Conservation (phyloP, 2,329 filamentous ascomycete genomes). For the Metarhizium brunneum region DNA sequence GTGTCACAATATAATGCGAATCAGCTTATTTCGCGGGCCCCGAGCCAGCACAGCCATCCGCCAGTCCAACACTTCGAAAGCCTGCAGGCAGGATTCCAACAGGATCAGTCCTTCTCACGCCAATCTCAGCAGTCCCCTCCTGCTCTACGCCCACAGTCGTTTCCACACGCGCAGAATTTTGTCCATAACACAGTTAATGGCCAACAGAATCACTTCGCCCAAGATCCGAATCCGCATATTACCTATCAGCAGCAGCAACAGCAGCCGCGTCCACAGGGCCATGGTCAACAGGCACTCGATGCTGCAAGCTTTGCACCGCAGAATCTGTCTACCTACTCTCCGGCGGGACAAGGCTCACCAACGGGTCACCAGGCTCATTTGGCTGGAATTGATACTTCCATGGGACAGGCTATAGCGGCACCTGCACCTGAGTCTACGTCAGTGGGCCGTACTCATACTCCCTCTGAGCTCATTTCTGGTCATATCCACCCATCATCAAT, state of each 20-base stretch:
- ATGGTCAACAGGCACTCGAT: conserved; percentile 13
- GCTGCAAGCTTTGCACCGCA: conserved; percentile 7
- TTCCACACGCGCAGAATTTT: conserved; percentile 5
- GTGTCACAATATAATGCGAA: conserved; percentile 23
- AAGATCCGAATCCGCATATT: conserved; percentile 4
- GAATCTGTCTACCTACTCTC: neutral
- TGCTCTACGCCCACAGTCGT: conserved; percentile 1
- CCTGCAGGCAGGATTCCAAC: conserved; percentile 16
- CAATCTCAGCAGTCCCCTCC: conserved; percentile 20
- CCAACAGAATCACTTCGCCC: conserved; percentile 4
- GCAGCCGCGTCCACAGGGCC: conserved; percentile 9
- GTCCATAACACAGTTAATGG: conserved; percentile 3
- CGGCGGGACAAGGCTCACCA: conserved; percentile 7
- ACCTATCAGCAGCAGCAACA: conserved; percentile 8
- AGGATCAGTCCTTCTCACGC: conserved; percentile 16
- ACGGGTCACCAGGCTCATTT: conserved; percentile 8
- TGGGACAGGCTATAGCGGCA: conserved; percentile 1
- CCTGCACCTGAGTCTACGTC: neutral
- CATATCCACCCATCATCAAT: neutral
- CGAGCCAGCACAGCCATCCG: conserved; percentile 23
- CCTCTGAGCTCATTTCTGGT: neutral
- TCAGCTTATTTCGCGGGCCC: conserved; percentile 23
- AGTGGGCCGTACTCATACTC: neutral
- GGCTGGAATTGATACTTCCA: neutral
- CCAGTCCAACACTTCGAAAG: conserved; percentile 23